Percentiles rank a stretch among this genome's conserved stretches.
Conservation (phyloP, 1,284 basidiomycete genomes). For the Leccinum fallax region DNA sequence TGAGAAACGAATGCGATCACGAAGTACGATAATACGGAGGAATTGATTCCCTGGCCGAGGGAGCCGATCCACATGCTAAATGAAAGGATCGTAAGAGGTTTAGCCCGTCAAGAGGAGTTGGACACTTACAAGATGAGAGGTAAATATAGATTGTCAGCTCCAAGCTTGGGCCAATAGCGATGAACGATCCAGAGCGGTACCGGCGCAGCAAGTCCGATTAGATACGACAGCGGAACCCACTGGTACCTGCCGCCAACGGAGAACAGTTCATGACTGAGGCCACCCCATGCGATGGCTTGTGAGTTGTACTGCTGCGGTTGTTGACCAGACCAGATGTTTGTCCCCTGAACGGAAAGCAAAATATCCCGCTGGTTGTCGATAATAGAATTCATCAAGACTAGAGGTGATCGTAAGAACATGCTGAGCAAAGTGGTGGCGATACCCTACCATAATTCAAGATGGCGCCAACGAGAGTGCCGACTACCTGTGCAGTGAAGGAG, state of each 20-base stretch:
- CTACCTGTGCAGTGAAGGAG: conserved; percentile 64
- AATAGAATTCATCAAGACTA: conserved; percentile 59
- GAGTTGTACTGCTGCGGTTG: conserved; percentile 62
- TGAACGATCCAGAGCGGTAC: conserved; percentile 58
- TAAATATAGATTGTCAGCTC: conserved; percentile 45
- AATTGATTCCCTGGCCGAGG: conserved; percentile 51
- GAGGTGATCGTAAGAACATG: not conserved
- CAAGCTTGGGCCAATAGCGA: conserved; percentile 44
- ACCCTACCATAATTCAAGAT: conserved; percentile 52
- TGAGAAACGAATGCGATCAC: conserved; percentile 56
- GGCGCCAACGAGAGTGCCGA: conserved; percentile 48
- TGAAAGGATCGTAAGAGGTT: not conserved
- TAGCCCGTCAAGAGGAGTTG: not conserved
- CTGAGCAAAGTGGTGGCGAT: not conserved
- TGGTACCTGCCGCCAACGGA: conserved; percentile 56
- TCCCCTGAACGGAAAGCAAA: conserved; percentile 49
- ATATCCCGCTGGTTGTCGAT: conserved; percentile 55
- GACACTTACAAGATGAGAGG: conserved; percentile 43
- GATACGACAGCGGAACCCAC: conserved; percentile 55
- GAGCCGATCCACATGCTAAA: conserved; percentile 38
- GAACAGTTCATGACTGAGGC: conserved; percentile 60
- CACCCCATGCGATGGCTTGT: conserved; percentile 67
- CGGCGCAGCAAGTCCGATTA: conserved; percentile 58
- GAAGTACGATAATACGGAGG: conserved; percentile 43
- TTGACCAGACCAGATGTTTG: conserved; percentile 64